A percentile compares a stretch with the other conserved stretches of the same genome.
These are phyloP conservation scores for Hondaea fermentalgiana DNA, from an alignment of 108 stramenopile species.

Conservation along the genomic window DNA sequence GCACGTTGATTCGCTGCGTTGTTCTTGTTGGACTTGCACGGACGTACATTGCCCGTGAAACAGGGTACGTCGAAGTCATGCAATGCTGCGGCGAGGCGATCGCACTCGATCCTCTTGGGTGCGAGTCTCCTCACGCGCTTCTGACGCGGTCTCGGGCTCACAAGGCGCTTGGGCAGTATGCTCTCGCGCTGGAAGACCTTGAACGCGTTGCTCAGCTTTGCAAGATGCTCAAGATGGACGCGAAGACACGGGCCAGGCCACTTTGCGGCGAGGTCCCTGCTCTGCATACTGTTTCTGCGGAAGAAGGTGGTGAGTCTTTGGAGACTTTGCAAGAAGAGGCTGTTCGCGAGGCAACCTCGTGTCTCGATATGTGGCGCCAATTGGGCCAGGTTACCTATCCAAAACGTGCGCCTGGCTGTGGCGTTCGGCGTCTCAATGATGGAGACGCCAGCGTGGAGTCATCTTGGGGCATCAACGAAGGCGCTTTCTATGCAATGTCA, in stretches of 20 bases:
- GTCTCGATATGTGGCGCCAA: not conserved
- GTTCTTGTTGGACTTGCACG: not conserved
- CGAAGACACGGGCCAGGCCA: not conserved
- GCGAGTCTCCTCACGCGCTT: not conserved
- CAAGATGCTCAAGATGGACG: not conserved
- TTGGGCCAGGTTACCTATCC: not conserved
- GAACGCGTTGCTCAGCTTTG: not conserved
- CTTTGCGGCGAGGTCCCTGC: not conserved
- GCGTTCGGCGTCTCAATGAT: not conserved
- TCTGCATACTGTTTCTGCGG: not conserved
- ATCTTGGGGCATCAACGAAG: no score
- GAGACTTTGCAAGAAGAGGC: not conserved
- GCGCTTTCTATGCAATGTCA: no score
- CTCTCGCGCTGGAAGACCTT: not conserved
- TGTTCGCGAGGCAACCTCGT: not conserved
- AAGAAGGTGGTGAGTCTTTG: not conserved
- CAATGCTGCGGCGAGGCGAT: not conserved
- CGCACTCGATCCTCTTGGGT: not conserved
- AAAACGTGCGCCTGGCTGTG: not conserved
- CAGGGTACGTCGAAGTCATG: not conserved
- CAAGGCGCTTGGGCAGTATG: not conserved
- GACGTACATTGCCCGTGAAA: not conserved
- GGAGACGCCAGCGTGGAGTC: no score
- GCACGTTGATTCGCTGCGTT: not conserved
- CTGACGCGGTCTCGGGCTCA: not conserved